Conservation (phyloP, 805 yeast species). For the Hanseniaspora singularis region DNA sequence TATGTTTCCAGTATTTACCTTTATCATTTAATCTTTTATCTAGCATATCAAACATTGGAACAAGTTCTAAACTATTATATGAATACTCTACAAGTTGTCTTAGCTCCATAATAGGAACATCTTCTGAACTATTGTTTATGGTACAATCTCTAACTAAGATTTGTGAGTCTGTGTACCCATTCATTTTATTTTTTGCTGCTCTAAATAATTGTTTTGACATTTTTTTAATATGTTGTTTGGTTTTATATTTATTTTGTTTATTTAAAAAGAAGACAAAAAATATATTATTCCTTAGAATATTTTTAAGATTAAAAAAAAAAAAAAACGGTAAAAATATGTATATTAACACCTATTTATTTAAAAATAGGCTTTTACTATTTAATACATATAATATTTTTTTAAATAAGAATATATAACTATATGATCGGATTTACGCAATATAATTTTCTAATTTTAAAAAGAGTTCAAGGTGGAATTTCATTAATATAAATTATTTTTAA, state of each 20-base stretch:
- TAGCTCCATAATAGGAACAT: constrained; percentile 74
- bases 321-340: too few relatives aligned
- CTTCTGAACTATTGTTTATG: constrained; percentile 61
- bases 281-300: too few relatives aligned
- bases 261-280: neutral
- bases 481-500: too few relatives aligned
- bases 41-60: constrained; percentile 87
- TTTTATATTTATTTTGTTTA: neutral
- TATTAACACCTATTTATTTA: too few relatives aligned
- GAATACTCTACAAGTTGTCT: constrained; percentile 71
- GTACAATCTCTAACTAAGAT: constrained; percentile 86
- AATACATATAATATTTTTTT: too few relatives aligned
- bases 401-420: too few relatives aligned
- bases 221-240: neutral
- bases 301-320: too few relatives aligned
- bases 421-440: too few relatives aligned
- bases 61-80: constrained; percentile 57
- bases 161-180: constrained; percentile 79
- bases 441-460: too few relatives aligned
- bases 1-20: constrained; percentile 96
- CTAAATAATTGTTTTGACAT: constrained; percentile 76
- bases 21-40: constrained; percentile 87
- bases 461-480: too few relatives aligned
- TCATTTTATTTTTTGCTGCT: constrained; percentile 61
- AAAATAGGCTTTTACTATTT: too few relatives aligned